phyloP scores from a whole-genome alignment of 2,329 filamentous ascomycete genomes.

The Atkinsonella texensis region DNA sequence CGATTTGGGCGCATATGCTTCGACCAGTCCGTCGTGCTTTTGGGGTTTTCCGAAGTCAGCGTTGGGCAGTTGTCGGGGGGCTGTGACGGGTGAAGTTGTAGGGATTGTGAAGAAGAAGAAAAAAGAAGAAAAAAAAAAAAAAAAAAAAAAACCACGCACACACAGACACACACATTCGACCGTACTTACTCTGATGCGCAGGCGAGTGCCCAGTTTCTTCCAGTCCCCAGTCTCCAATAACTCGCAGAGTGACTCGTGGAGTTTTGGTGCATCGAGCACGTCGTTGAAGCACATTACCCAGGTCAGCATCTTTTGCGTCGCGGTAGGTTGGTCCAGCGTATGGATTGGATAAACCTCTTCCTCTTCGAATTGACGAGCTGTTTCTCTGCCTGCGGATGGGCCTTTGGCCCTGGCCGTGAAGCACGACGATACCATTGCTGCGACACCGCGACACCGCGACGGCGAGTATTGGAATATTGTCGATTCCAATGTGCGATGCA shows the following conservation, averaged over 20 bases:
- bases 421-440: conserved; percentile 4
- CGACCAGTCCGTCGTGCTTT: conserved; percentile 4
- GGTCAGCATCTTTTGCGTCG: conserved; percentile 3
- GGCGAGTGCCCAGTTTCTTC: conserved; percentile 6
- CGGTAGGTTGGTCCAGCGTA: conserved; percentile 3
- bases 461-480: not conserved
- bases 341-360: conserved; percentile 6
- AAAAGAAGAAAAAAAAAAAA: not conserved
- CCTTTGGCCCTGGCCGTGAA: not conserved
- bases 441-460: not conserved
- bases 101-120: not conserved
- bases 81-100: too few relatives aligned
- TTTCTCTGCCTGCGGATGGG: not conserved
- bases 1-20: conserved; percentile 5
- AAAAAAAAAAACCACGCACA: too few relatives aligned
- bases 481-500: not conserved
- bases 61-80: not conserved
- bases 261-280: conserved; percentile 4
- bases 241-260: conserved; percentile 3
- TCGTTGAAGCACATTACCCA: conserved; percentile 10
- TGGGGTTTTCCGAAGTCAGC: not conserved
- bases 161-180: not conserved
- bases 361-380: not conserved
- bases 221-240: conserved; percentile 7
- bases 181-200: conserved; percentile 4